These are phyloP conservation scores for Kluyveromyces wickerhamii DNA, from an alignment of 805 yeast species.

Conservation along the genomic window DNA sequence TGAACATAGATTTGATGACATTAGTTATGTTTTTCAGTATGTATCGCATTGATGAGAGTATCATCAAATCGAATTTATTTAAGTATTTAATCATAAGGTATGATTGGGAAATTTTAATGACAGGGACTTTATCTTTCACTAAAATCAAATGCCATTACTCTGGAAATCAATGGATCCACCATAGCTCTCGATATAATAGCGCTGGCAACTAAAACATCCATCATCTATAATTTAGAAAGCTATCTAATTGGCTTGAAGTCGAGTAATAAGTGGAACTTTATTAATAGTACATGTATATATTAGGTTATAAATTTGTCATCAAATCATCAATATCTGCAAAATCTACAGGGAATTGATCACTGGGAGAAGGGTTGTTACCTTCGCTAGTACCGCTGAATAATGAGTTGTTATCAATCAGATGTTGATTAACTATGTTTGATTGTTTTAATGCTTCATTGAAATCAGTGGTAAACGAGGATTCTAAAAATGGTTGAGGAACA, in stretches of 20 bases:
- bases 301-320: conserved; percentile 19
- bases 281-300: too few species aligned
- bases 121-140: too few species aligned
- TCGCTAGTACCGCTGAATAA: conserved; percentile 3
- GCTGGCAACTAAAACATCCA: too few species aligned
- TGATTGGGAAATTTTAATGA: too few species aligned
- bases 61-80: neutral
- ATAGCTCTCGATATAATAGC: too few species aligned
- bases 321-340: conserved; percentile 27
- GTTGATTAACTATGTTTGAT: neutral
- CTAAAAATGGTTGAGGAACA: neutral
- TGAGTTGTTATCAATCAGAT: conserved; percentile 3
- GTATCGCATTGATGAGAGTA: conserved; percentile 53
- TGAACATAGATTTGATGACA: conserved; percentile 60
- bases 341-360: conserved; percentile 6
- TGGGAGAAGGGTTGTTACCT: conserved; percentile 3
- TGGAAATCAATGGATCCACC: too few species aligned
- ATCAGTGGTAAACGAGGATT: conserved; percentile 1
- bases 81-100: too few species aligned
- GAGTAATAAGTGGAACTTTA: too few species aligned
- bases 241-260: too few species aligned
- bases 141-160: too few species aligned
- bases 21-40: conserved; percentile 87
- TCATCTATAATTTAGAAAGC: too few species aligned
- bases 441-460: conserved; percentile 1